A percentile compares a stretch with the other conserved stretches of the same genome.
These are phyloP conservation scores for Penicillium psychrosexuale DNA, from an alignment of 2,329 filamentous ascomycete genomes.

Conservation along the genomic window DNA sequence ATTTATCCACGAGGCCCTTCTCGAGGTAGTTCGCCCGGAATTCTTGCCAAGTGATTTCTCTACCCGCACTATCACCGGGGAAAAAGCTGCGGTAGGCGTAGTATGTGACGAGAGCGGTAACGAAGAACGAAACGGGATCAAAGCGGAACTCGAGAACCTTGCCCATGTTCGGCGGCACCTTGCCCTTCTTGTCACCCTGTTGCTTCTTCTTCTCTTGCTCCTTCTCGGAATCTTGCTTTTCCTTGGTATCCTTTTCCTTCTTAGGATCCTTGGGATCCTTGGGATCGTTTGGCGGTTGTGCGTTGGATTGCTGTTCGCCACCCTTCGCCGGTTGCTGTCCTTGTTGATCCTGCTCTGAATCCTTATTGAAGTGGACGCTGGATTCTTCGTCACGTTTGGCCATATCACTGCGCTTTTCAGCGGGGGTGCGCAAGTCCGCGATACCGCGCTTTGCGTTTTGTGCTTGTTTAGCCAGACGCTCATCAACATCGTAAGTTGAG, in stretches of 20 bases:
- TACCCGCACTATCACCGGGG: conserved; percentile 58
- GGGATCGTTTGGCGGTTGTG: conserved; percentile 4
- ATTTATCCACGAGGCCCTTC: conserved; percentile 91
- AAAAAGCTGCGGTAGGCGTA: conserved; percentile 64
- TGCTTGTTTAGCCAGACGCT: conserved; percentile 11
- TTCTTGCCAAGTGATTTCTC: conserved; percentile 97
- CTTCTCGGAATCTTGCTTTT: conserved; percentile 13
- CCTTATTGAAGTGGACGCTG: not conserved
- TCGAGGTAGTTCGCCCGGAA: conserved; percentile 90
- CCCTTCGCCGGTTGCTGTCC: conserved; percentile 20
- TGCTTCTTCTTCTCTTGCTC: conserved; percentile 24
- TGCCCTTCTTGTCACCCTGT: conserved; percentile 26
- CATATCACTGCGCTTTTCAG: not conserved
- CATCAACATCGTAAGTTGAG: conserved; percentile 36
- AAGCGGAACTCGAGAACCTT: conserved; percentile 48
- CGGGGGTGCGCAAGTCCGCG: not conserved
- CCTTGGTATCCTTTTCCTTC: conserved; percentile 3
- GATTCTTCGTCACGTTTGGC: not conserved
- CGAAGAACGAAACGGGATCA: conserved; percentile 55
- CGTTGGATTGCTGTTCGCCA: conserved; percentile 22
- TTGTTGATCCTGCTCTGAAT: conserved; percentile 29
- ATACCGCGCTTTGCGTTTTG: conserved; percentile 24
- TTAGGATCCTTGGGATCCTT: conserved; percentile 6
- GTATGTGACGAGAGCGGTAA: conserved; percentile 60
- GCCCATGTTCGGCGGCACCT: conserved; percentile 29